phyloP scores from a whole-genome alignment of 2,329 filamentous ascomycete species.

The Davidsoniella virescens region DNA sequence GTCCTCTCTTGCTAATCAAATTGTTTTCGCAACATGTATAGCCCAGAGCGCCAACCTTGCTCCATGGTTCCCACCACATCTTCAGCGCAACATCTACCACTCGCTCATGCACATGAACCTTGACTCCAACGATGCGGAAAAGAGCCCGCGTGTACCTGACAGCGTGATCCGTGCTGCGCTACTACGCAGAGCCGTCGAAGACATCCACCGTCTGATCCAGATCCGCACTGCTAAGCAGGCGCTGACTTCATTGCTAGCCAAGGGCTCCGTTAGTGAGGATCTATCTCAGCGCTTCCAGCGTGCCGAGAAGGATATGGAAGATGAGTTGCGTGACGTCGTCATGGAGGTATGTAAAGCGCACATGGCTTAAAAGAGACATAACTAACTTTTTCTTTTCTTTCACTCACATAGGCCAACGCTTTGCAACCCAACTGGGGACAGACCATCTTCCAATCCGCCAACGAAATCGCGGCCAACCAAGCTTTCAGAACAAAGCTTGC shows the following conservation, averaged over 20 bases:
- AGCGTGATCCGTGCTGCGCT: slow-evolving; percentile 77
- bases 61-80: slow-evolving; percentile 84
- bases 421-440: slow-evolving; percentile 81
- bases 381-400: neutral
- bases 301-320: slow-evolving; percentile 95
- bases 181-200: slow-evolving; percentile 74
- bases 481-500: slow-evolving; percentile 58
- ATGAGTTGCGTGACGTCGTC: slow-evolving; percentile 86
- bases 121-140: slow-evolving; percentile 52
- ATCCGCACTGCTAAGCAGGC: slow-evolving; percentile 80
- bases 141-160: slow-evolving; percentile 57
- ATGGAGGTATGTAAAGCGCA: slow-evolving; percentile 48
- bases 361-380: neutral
- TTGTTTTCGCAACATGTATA: slow-evolving; percentile 19
- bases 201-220: slow-evolving; percentile 81
- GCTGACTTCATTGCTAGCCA: slow-evolving; percentile 64
- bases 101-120: slow-evolving; percentile 69
- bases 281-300: slow-evolving; percentile 82
- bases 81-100: slow-evolving; percentile 88
- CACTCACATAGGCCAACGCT: slow-evolving; percentile 60
- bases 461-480: slow-evolving; percentile 82
- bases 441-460: slow-evolving; percentile 90
- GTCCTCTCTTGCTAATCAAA: slow-evolving; percentile 12
- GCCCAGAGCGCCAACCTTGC: slow-evolving; percentile 69
- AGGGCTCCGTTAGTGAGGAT: slow-evolving; percentile 89